Conservation (phyloP, 2,329 filamentous ascomycete species). For the Helotiales sp. region DNA sequence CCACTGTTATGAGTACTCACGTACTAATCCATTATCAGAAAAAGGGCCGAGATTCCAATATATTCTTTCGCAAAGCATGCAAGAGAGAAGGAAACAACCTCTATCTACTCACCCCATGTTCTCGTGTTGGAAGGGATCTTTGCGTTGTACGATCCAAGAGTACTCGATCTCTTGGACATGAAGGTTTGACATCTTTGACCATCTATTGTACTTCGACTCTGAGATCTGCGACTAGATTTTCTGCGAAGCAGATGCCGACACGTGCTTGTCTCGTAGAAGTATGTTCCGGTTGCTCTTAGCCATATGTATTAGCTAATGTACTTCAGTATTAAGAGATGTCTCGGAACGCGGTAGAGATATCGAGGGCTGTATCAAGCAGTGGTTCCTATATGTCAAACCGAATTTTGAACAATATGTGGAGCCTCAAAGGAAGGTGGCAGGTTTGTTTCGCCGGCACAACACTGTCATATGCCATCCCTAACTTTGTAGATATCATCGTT, state of each 20-base stretch:
- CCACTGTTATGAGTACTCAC: constrained; percentile 5
- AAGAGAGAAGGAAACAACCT: constrained; percentile 76
- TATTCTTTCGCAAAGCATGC: constrained; percentile 96
- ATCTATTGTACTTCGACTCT: background rate
- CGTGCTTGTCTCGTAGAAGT: constrained; percentile 89
- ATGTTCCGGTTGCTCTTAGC: constrained; percentile 42
- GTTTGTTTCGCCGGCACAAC: constrained; percentile 48
- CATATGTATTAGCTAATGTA: background rate
- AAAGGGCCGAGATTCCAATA: constrained; percentile 86
- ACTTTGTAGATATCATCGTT: constrained; percentile 78
- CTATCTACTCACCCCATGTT: constrained; percentile 95
- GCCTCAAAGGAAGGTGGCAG: constrained; percentile 85
- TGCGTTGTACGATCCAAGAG: constrained; percentile 85
- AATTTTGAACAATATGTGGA: constrained; percentile 95
- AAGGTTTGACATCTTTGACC: constrained; percentile 61
- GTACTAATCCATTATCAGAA: constrained; percentile 53
- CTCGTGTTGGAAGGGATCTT: constrained; percentile 96
- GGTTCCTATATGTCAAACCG: constrained; percentile 95
- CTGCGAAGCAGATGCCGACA: constrained; percentile 93
- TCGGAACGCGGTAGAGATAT: constrained; percentile 88
- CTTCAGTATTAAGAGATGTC: constrained; percentile 75
- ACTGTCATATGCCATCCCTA: background rate
- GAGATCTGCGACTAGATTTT: constrained; percentile 68
- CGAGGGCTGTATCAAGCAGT: constrained; percentile 96
- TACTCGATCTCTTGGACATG: constrained; percentile 87